Evolutionary conservation across 192 early-diverging fungal species (phyloP), one percentile per base, ranked within the genome.

Genomic region (Lunasporangiospora selenospora): DNA sequence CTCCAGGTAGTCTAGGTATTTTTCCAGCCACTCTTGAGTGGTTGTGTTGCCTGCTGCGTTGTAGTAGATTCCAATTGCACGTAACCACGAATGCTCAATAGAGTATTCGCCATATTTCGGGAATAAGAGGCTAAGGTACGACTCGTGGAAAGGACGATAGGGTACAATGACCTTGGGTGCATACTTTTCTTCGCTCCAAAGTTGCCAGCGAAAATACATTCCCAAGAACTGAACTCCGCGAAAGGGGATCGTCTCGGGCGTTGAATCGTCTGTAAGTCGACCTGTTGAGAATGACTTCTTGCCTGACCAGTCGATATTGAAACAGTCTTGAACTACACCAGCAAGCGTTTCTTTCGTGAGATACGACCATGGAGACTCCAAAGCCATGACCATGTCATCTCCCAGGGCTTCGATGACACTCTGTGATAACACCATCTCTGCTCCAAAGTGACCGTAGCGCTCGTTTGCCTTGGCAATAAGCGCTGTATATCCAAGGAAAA

Each of bases 321-420:
- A 71, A 16, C 59, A 62, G 6, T 71, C 67, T 12, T 10, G 1
- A 0, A 71, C 67, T 3, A 71, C 59, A 8, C 38, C 40, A 0
- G 67, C 57, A 15, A 70, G 45, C 0, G 31, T n/a, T 18, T 57
- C 53, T 21, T 61, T 61, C 24, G 46, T 61, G 27, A 62, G 26
- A 24, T n/a, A 40, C 18, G 38, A 27, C 67, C 67, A 71, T 6
- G 38, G n/a, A 6, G 13, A 30, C 36, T 62, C 39, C 5, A 71
- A 59, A 2, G 67, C 67, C 58, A 71, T 62, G 39, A 71, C 59
- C 67, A 71, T 71, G 18, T 71, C 59, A 33, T 71, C 59, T 16
- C 67, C 67, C 3, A 71, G 53, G 18, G 62, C 67, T 30, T 57
- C 67, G 16, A 62, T 56, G 47, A 62, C 53, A 12, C 67, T 54